These are phyloP conservation scores for Colletotrichum sp. DNA, from an alignment of 2,329 filamentous ascomycete species.

Conservation along the genomic window DNA sequence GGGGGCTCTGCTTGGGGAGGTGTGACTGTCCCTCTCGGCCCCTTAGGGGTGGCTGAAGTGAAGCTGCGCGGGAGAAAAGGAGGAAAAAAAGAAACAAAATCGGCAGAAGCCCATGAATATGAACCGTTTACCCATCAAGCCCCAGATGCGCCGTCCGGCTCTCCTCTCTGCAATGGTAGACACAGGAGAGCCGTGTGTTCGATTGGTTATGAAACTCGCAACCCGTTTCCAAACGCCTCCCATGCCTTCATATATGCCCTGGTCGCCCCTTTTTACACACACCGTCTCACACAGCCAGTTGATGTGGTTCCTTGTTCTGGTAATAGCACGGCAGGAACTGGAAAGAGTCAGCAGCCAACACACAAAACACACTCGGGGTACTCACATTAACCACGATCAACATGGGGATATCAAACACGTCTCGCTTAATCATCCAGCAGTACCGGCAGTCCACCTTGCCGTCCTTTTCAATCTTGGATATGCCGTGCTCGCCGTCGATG, in stretches of 20 bases:
- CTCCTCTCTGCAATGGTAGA: not conserved
- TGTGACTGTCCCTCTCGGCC: not conserved
- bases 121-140: not conserved
- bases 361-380: conserved; percentile 29
- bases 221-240: conserved; percentile 30
- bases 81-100: not conserved
- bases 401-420: conserved; percentile 98
- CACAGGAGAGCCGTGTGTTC: not conserved
- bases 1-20: not conserved
- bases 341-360: conserved; percentile 8
- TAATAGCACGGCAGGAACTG: conserved; percentile 67
- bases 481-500: conserved; percentile 77
- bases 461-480: conserved; percentile 82
- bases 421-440: conserved; percentile 95
- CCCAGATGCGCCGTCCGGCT: conserved; percentile 1
- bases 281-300: conserved; percentile 55
- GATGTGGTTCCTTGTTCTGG: conserved; percentile 60
- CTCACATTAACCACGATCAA: conserved; percentile 97
- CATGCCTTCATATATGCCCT: conserved; percentile 28
- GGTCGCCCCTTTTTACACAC: not conserved
- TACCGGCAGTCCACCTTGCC: conserved; percentile 95
- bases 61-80: not conserved
- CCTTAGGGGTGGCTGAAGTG: not conserved
- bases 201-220: not conserved
- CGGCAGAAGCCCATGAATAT: not conserved